phyloP scores from a whole-genome alignment of 1,139 yeast species.

The Candida neerlandica region DNA sequence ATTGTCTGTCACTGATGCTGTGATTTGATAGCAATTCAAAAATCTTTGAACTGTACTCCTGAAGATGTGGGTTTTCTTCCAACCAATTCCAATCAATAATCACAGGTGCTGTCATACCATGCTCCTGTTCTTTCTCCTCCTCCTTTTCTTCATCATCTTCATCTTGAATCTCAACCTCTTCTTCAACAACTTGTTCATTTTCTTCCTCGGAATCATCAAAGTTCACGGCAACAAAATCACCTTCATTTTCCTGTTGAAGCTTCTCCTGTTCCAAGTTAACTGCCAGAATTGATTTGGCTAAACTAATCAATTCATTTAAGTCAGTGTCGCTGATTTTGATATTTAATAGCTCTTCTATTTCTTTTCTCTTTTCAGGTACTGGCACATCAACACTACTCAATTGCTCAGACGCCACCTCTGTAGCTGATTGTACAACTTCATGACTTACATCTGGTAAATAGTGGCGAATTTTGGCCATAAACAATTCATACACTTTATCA shows the following conservation, averaged over 20 bases:
- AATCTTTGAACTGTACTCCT: conserved; percentile 10
- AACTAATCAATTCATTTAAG: conserved; percentile 54
- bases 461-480: conserved; percentile 30
- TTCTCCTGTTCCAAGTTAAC: conserved; percentile 15
- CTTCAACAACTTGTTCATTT: conserved; percentile 24
- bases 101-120: conserved; percentile 5
- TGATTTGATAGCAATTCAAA: conserved; percentile 20
- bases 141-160: conserved; percentile 20
- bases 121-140: conserved; percentile 17
- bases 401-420: conserved; percentile 67
- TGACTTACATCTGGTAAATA: conserved; percentile 42
- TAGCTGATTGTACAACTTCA: conserved; percentile 52
- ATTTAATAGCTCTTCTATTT: conserved; percentile 47
- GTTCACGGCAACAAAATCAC: conserved; percentile 26
- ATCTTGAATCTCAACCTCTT: conserved; percentile 25
- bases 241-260: conserved; percentile 15
- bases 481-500: conserved; percentile 30
- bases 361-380: conserved; percentile 35
- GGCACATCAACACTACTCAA: conserved; percentile 50
- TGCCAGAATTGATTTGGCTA: conserved; percentile 61
- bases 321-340: conserved; percentile 43
- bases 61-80: not conserved
- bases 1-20: conserved; percentile 35
- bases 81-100: conserved; percentile 12
- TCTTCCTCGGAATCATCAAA: conserved; percentile 32